Evolutionary conservation across 371 early-diverging fungal species (phyloP), one percentile per base, ranked within the genome.

Genomic region (Mortierella sp.): DNA sequence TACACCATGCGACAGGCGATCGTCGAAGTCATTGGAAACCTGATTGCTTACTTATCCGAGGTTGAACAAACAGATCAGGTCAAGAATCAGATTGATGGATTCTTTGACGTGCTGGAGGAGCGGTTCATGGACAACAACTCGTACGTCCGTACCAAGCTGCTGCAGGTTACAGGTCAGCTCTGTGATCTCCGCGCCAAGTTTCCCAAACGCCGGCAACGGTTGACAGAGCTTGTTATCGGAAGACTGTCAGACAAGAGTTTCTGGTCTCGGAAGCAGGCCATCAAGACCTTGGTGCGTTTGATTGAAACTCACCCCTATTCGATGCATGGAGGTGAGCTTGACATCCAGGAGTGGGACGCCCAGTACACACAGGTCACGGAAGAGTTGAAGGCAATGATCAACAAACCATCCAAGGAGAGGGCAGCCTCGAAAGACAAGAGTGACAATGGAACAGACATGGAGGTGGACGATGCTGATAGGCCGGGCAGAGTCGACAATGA

Each of bases 241-340:
- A 88, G 96, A 41, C 82, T 98, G 23, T 88, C 92, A 52, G 99
- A 98, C 79, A 98, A 97, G 78, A 91, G 92, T 49, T 90, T 90
- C 66, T 86, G 82, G 60, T 95, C 97, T 7, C 88, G 99, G 41
- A 94, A 92, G 67, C 89, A 93, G 60, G 95, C 98, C 0, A 90
- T 98, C 52, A 91, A 93, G 61, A 86, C 90, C 0, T 64, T 98
- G 46, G 87, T 92, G 2, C 81, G 87, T 26, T 81, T 95, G 59
- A 84, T 97, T 16, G 84, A 91, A 19, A 91, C 94, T 0, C 96
- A 96, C 52, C 99, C 98, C 7, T 98, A 91, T 78, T 84, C 85
- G 18, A 86, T 94, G 79, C 94, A 97, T 71, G 94, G 95, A 38
- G 95, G 95, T 1, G 88, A 90, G 60, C 83, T 96, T 14, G 86